These are phyloP conservation scores for Pythium aphanidermatum DNA, from an alignment of 352 stramenopile genomes.

Conservation along the genomic window DNA sequence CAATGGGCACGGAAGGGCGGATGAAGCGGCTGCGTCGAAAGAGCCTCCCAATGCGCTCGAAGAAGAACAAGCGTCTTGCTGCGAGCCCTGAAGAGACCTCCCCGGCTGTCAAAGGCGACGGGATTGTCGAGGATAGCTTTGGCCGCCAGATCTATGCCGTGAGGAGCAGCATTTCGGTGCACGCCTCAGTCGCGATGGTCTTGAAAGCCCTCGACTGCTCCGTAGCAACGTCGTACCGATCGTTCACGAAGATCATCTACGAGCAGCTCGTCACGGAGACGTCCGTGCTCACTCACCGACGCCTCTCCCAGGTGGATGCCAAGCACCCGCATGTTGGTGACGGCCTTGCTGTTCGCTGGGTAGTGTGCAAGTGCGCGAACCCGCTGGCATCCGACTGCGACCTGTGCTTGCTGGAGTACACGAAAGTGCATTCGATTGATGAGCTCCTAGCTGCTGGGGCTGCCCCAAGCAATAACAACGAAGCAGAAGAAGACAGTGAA, in stretches of 20 bases:
- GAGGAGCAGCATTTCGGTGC: conserved; percentile 47
- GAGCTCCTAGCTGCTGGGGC: conserved; percentile 19
- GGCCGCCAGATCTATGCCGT: conserved; percentile 51
- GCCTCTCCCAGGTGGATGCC: conserved; percentile 1
- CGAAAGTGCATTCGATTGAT: conserved; percentile 48
- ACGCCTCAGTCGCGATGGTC: conserved; percentile 43
- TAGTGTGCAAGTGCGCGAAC: conserved; percentile 56
- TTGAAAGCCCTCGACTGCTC: conserved; percentile 60
- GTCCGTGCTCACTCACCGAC: conserved; percentile 67
- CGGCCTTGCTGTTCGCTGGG: conserved; percentile 61
- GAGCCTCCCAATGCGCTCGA: background rate
- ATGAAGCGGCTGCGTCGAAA: background rate
- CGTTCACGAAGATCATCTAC: conserved; percentile 75
- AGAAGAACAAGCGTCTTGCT: conserved; percentile 3
- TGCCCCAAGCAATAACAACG: conserved; percentile 16
- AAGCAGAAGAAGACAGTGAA: conserved; percentile 5
- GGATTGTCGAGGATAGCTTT: no score
- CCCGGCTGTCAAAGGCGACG: no score
- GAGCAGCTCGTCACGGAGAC: conserved; percentile 60
- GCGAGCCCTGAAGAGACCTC: no score
- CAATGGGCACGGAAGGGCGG: conserved; percentile 1
- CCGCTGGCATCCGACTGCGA: conserved; percentile 67
- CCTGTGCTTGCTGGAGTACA: conserved; percentile 69
- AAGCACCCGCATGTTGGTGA: conserved; percentile 21
- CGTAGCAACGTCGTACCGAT: conserved; percentile 46